A percentile compares a stretch with the other conserved stretches of the same genome.
These are phyloP conservation scores for Colletotrichum tanaceti DNA, from an alignment of 2,329 filamentous ascomycete species.

Conservation along the genomic window DNA sequence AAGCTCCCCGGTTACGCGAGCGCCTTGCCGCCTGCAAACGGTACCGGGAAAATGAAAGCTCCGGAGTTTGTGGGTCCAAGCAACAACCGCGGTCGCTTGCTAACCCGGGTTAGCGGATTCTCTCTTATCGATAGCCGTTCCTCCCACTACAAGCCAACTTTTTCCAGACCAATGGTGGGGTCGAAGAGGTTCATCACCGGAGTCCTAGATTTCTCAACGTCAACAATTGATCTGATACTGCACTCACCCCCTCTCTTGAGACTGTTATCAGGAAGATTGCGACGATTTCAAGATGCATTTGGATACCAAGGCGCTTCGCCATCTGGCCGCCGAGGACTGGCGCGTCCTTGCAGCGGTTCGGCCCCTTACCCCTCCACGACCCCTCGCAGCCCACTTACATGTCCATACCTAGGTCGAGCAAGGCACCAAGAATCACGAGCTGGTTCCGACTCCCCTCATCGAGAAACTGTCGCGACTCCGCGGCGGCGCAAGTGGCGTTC, in stretches of 20 bases:
- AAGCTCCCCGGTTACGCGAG: constrained; percentile 58
- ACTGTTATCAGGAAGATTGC: not conserved
- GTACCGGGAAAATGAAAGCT: constrained; percentile 11
- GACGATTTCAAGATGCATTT: constrained; percentile 78
- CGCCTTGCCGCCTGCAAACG: constrained; percentile 54
- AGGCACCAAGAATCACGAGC: constrained; percentile 95
- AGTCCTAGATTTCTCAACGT: constrained; percentile 6
- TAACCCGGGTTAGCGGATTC: not conserved
- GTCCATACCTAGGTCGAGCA: constrained; percentile 78
- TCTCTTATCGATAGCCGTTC: constrained; percentile 48
- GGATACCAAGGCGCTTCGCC: constrained; percentile 92
- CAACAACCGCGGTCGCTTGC: not conserved
- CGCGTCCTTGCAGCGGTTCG: constrained; percentile 89
- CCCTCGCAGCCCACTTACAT: constrained; percentile 51
- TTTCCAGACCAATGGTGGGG: constrained; percentile 19
- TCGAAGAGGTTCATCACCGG: constrained; percentile 12
- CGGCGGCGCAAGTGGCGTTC: constrained; percentile 81
- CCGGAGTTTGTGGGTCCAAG: not conserved
- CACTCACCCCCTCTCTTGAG: not conserved
- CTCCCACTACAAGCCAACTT: constrained; percentile 37
- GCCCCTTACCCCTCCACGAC: constrained; percentile 44
- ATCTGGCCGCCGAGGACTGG: constrained; percentile 94
- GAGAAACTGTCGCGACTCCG: constrained; percentile 84
- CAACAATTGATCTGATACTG: not conserved
- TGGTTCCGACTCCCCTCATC: constrained; percentile 92